Percentiles rank a stretch among this genome's conserved stretches.
phyloP scores from a whole-genome alignment of 495 filamentous ascomycete genomes.

The Podospora didyma region DNA sequence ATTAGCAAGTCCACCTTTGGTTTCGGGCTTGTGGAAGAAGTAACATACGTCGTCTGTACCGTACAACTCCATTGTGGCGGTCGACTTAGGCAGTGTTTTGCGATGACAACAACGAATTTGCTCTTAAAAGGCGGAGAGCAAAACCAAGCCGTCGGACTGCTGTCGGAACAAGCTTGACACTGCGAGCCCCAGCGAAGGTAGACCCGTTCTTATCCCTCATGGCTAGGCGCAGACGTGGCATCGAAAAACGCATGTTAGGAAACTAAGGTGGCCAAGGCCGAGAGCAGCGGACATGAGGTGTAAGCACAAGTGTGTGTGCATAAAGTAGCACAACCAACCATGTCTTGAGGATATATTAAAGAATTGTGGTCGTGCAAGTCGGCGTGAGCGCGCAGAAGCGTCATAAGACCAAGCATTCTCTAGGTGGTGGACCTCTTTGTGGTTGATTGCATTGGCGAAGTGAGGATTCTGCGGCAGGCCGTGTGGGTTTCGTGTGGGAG shows the following conservation, averaged over 20 bases:
- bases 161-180: background rate
- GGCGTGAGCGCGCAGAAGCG: background rate
- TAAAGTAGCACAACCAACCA: background rate
- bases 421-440: background rate
- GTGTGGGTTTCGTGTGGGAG: background rate
- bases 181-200: background rate
- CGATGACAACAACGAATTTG: no score
- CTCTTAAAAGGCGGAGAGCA: no score
- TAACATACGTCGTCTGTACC: no score
- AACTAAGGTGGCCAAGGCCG: background rate
- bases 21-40: background rate
- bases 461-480: background rate
- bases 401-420: background rate
- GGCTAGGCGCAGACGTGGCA: background rate
- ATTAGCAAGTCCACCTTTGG: background rate
- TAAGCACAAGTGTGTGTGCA: background rate
- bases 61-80: no score
- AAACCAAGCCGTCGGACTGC: no score
- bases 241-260: background rate
- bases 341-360: background rate
- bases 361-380: background rate
- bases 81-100: no score
- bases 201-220: background rate
- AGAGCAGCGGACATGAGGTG: background rate
- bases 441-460: background rate